Percentiles rank a stretch among this genome's conserved stretches.
Evolutionary conservation across 805 yeast species (phyloP).

Genomic region (Ogataea salicorniae): DNA sequence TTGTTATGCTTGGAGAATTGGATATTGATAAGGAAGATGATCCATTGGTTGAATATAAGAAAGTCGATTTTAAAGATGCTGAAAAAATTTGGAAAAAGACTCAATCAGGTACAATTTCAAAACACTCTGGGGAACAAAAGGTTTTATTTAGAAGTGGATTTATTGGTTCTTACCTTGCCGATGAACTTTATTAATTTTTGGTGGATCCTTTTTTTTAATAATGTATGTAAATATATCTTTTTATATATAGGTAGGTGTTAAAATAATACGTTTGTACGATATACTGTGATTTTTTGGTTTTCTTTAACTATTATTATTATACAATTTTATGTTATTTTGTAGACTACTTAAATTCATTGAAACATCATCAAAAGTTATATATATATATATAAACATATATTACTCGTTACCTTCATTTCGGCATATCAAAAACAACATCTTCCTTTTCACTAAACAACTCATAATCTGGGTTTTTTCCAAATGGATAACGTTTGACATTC

Average conservation of each 20-base stretch:
- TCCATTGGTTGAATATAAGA: conserved; percentile 51
- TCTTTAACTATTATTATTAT: not conserved
- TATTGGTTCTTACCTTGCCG: conserved; percentile 15
- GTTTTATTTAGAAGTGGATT: conserved; percentile 16
- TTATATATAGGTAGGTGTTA: not conserved
- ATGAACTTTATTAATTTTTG: conserved; percentile 14
- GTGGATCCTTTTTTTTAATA: not conserved
- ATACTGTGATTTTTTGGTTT: not conserved
- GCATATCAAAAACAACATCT: conserved; percentile 18
- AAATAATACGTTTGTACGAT: not conserved
- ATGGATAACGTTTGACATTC: conserved; percentile 49
- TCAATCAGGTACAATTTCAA: conserved; percentile 9
- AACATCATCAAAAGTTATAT: not conserved
- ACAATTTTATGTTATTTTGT: not conserved
- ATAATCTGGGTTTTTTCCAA: conserved; percentile 51
- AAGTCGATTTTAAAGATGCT: conserved; percentile 58
- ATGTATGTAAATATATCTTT: conserved; percentile 4
- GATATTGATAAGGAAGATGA: conserved; percentile 83
- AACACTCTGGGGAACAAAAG: conserved; percentile 14
- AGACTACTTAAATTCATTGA: not conserved
- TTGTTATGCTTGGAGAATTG: conserved; percentile 88
- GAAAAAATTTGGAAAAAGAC: conserved; percentile 32
- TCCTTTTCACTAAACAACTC: conserved; percentile 40
- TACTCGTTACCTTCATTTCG: no score
- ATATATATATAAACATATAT: no score